Evolutionary conservation across 768 basidiomycete species (phyloP).

Genomic region (Podaxis sp.): DNA sequence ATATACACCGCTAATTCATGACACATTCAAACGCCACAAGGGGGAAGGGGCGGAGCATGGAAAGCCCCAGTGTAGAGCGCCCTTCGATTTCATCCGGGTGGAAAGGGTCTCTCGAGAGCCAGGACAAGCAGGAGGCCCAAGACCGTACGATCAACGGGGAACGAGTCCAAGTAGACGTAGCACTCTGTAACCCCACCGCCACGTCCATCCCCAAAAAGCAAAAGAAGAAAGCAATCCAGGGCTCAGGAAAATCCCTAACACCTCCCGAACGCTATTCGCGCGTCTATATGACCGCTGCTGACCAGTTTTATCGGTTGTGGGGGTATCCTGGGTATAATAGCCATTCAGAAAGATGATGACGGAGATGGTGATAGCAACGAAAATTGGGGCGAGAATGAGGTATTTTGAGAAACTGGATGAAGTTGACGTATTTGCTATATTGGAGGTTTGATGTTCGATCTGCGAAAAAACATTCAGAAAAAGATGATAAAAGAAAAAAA

Average conservation of each 20-base stretch:
- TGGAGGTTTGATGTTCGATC: conserved; percentile 73
- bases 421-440: background rate
- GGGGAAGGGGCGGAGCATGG: too few relatives aligned
- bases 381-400: background rate
- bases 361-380: background rate
- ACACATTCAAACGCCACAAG: too few relatives aligned
- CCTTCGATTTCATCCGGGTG: too few relatives aligned
- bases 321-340: background rate
- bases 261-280: background rate
- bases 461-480: conserved; percentile 21
- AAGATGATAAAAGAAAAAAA: background rate
- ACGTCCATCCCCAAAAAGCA: background rate
- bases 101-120: background rate
- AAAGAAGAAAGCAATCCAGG: background rate
- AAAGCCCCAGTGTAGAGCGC: too few relatives aligned
- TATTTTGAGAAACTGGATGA: conserved; percentile 1
- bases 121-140: background rate
- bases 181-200: background rate
- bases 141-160: background rate
- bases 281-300: background rate
- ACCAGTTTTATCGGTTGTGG: background rate
- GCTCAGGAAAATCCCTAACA: background rate
- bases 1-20: too few relatives aligned
- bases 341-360: background rate
- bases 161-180: background rate